Evolutionary conservation across 352 stramenopile genomes (phyloP), one percentile per base, ranked within the genome.

Genomic region (Pythium biforme): DNA sequence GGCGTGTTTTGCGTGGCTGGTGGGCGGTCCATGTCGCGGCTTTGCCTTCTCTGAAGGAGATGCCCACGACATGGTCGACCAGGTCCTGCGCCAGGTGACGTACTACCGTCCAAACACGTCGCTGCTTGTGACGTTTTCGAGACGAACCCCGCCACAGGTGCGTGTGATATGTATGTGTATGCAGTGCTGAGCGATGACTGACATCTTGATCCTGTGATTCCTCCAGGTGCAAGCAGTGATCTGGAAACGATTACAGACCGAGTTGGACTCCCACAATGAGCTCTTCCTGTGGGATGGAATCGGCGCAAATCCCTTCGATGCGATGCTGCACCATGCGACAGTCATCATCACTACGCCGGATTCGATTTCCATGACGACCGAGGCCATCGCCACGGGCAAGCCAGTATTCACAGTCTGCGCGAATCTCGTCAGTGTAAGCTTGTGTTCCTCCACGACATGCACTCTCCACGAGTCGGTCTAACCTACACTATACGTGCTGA

Each of bases 351-450:
- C 79, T 9, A 93, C 83, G 0, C 83, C 84, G 10, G 84, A 93
- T 59, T 93, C 81, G 4, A 78, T 91, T 50, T 91, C 84, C 25
- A 93, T 93, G 84, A 86, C 80, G 0, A 93, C 84, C 22, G 84
- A 93, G 62, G 84, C 84, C 15, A 75, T 90, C 41, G 72, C 76
- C 9, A 70, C 77, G 0, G 65, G 70, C 12, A 89, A 84, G 27
- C 62, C 78, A 0, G 81, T 90, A n/a, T 71, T 85, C 15, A 81
- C 67, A 1, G 70, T 91, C 33, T 73, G 74, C 25, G 41, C 68
- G 6, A 68, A 87, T 17, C 66, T 54, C n/a, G 72, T 73, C 62
- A 83, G 66, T 60, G 78, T 89, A 64, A 23, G 62, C 22, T 10
- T 8, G 3, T 15, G 11, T 12, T 20, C 10, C 22, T n/a, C n/a